A percentile compares a stretch with the other conserved stretches of the same genome.
Conservation (phyloP, 371 early-diverging fungal genomes). For the Dichotomocladium elegans region DNA sequence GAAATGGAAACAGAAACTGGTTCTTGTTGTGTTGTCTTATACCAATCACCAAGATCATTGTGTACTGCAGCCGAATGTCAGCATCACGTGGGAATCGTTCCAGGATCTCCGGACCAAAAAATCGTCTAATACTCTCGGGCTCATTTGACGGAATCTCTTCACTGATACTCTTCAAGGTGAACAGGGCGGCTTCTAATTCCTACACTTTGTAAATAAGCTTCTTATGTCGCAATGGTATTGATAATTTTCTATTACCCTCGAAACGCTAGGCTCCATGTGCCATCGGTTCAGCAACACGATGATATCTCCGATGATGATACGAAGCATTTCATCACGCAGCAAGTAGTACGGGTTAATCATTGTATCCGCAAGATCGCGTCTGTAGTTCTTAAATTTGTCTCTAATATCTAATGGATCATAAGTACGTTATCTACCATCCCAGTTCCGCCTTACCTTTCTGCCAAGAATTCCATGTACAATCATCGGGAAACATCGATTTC, state of each 20-base stretch:
- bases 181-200: constrained; percentile 61
- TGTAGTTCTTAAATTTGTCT: constrained; percentile 65
- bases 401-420: constrained; percentile 33
- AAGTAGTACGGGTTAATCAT: constrained; percentile 70
- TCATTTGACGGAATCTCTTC: constrained; percentile 65
- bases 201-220: constrained; percentile 2
- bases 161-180: constrained; percentile 62
- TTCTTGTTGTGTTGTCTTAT: constrained; percentile 2
- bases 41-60: constrained; percentile 50
- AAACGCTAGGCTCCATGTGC: too few relatives aligned
- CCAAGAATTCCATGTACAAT: constrained; percentile 56
- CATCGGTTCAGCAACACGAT: constrained; percentile 37
- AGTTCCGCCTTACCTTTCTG: constrained; percentile 40
- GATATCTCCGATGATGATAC: constrained; percentile 53
- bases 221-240: too few relatives aligned
- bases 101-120: constrained; percentile 60
- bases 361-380: constrained; percentile 74
- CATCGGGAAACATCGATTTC: constrained; percentile 58
- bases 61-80: constrained; percentile 43
- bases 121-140: constrained; percentile 45
- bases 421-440: neutral
- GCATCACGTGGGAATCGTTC: constrained; percentile 39
- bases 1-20: too few relatives aligned
- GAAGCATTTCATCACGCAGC: constrained; percentile 60
- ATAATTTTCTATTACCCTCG: too few relatives aligned